A percentile compares a stretch with the other conserved stretches of the same genome.
These are phyloP conservation scores for Lactarius akahatsu DNA, from an alignment of 768 basidiomycete species.

Conservation along the genomic window DNA sequence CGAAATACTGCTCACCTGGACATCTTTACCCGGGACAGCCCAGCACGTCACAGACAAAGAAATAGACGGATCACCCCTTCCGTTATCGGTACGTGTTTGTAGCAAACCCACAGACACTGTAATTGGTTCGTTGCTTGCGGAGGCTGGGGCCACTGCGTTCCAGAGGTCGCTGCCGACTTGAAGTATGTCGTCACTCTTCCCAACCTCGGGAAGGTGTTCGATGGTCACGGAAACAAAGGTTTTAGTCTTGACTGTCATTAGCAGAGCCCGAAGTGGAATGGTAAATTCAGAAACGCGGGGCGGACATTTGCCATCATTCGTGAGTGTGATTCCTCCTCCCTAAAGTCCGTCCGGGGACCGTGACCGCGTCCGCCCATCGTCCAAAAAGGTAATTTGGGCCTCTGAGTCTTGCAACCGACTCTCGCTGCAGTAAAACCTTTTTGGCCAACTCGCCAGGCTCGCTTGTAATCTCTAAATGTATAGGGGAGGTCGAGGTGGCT, in stretches of 20 bases:
- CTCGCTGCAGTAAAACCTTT: not conserved
- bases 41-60: constrained; percentile 36
- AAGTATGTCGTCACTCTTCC: constrained; percentile 6
- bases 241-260: constrained; percentile 12
- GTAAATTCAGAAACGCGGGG: not conserved
- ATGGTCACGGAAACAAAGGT: constrained; percentile 3
- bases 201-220: constrained; percentile 1
- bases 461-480: constrained; percentile 39
- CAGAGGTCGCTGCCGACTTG: constrained; percentile 18
- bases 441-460: not conserved
- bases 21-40: constrained; percentile 41
- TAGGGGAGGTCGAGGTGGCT: constrained; percentile 47
- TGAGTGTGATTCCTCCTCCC: constrained; percentile 6
- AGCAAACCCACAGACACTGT: constrained; percentile 18
- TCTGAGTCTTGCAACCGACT: not conserved
- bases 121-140: constrained; percentile 6
- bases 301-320: constrained; percentile 6
- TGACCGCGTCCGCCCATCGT: constrained; percentile 13
- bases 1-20: constrained; percentile 32
- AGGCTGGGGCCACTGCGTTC: constrained; percentile 10
- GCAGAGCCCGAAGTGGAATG: not conserved
- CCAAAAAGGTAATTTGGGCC: constrained; percentile 13
- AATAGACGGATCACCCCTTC: constrained; percentile 11
- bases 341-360: constrained; percentile 16
- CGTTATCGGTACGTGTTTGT: not conserved